Percentiles rank a stretch among this genome's conserved stretches.
Evolutionary conservation across 2,329 filamentous ascomycete species (phyloP).

Genomic region (Sporothrix humicola): DNA sequence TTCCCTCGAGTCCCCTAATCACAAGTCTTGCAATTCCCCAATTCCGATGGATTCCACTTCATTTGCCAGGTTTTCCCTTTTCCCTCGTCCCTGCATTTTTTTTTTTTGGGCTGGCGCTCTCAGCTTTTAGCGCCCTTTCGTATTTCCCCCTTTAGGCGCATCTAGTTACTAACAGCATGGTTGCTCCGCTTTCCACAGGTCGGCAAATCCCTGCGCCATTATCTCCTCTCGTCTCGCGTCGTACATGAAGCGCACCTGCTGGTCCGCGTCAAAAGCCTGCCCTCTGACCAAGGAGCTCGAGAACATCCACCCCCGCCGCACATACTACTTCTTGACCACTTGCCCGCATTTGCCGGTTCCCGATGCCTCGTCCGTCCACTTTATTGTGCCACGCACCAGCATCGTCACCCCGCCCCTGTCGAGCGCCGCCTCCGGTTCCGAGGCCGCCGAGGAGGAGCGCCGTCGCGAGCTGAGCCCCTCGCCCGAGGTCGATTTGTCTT

Average conservation of each 20-base stretch:
- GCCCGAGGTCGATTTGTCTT: constrained; percentile 89
- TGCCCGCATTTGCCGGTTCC: constrained; percentile 82
- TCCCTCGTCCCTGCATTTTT: constrained; percentile 18
- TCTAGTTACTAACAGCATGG: constrained; percentile 42
- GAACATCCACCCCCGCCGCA: constrained; percentile 87
- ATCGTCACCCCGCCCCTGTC: constrained; percentile 87
- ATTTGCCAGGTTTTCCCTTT: constrained; percentile 33
- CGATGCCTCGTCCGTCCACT: constrained; percentile 57
- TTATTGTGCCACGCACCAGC: constrained; percentile 55
- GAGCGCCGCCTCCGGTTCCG: constrained; percentile 68
- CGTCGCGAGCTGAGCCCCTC: constrained; percentile 80
- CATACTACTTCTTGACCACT: constrained; percentile 96
- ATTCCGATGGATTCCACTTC: neutral
- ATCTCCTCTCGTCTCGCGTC: constrained; percentile 89
- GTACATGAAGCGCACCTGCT: constrained; percentile 85
- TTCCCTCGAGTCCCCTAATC: neutral
- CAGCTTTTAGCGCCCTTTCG: constrained; percentile 24
- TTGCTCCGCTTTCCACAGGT: constrained; percentile 61
- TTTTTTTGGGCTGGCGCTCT: constrained; percentile 16
- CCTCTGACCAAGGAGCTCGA: constrained; percentile 93
- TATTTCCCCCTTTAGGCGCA: constrained; percentile 32
- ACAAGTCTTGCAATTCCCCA: neutral
- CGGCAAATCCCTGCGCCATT: constrained; percentile 92
- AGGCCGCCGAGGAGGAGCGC: constrained; percentile 72
- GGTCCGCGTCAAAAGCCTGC: constrained; percentile 79